These are phyloP conservation scores for Alternaria burnsii DNA, from an alignment of 2,329 filamentous ascomycete species.

Conservation along the genomic window DNA sequence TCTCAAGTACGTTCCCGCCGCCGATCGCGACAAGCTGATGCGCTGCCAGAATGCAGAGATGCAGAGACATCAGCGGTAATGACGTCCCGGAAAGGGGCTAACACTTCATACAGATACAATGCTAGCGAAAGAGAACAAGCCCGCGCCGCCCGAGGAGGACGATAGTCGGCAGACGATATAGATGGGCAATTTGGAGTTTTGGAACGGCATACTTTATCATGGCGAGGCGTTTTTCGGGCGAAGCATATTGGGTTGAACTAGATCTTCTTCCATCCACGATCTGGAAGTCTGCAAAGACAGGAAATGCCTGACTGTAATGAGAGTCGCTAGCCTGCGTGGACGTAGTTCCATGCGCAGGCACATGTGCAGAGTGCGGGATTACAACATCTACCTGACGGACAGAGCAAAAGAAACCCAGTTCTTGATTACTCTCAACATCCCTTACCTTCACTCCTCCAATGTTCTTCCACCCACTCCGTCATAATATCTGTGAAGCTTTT, in stretches of 20 bases:
- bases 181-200: constrained; percentile 21
- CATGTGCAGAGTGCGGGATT: background rate
- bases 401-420: background rate
- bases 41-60: constrained; percentile 2
- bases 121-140: constrained; percentile 48
- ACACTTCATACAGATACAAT: constrained; percentile 43
- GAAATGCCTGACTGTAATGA: constrained; percentile 1
- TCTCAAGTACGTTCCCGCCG: constrained; percentile 60
- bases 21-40: constrained; percentile 17
- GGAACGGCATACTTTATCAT: constrained; percentile 27
- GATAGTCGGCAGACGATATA: constrained; percentile 20
- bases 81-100: constrained; percentile 32
- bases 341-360: constrained; percentile 1
- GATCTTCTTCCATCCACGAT: background rate
- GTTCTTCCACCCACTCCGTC: constrained; percentile 65
- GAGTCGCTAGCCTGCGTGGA: background rate
- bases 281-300: background rate
- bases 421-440: constrained; percentile 6
- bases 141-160: constrained; percentile 37
- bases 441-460: constrained; percentile 57
- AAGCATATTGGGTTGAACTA: constrained; percentile 8
- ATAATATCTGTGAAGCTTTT: constrained; percentile 66
- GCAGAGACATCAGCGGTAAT: background rate
- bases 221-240: constrained; percentile 26
- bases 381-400: background rate